Evolutionary conservation across 352 stramenopile genomes (phyloP), one percentile per base, ranked within the genome.

Genomic region (Pythium scleroteichum): DNA sequence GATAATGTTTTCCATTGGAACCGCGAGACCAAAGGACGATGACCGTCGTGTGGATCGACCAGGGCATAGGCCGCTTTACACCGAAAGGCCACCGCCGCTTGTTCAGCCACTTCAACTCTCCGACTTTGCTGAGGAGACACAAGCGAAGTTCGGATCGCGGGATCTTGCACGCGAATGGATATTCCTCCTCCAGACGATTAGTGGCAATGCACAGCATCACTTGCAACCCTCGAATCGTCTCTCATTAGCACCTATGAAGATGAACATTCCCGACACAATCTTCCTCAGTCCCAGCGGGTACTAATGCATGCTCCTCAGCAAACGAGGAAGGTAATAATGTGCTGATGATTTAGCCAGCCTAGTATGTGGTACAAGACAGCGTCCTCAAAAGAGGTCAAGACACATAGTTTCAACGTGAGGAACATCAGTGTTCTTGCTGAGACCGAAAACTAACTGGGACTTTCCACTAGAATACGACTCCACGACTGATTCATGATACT

Each of bases 91-190:
- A 23, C 69, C 79, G 8, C 79, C 79, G 5, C 59, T 87, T n/a
- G 69, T 87, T 17, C 79, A 87, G 49, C 70, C 79, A 7, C 66
- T 80, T 39, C 42, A 72, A 8, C 46, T 61, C 10, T 87, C 79
- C 14, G 10, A 39, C 8, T 86, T 89, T 32, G 61, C 64, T 0
- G 67, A 78, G 27, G 69, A 49, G 38, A 79, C 67, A 0, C 59
- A 52, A 24, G 35, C 26, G 5, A 60, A 60, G 20, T 75, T 69
- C 14, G 69, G 68, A 8, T 49, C 77, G 8, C 50, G 61, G 10
- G 78, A 89, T 47, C 65, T 89, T 9, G 79, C 73, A 0, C 68
- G 78, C 40, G 79, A 89, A 61, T 89, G 79, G 79, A 68, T 89
- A 3, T 67, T 71, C 12, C 42, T 89, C 3, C 87, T 87, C 47